Conservation (phyloP, 1,284 basidiomycete species). For the Phellinidium pouzarii region DNA sequence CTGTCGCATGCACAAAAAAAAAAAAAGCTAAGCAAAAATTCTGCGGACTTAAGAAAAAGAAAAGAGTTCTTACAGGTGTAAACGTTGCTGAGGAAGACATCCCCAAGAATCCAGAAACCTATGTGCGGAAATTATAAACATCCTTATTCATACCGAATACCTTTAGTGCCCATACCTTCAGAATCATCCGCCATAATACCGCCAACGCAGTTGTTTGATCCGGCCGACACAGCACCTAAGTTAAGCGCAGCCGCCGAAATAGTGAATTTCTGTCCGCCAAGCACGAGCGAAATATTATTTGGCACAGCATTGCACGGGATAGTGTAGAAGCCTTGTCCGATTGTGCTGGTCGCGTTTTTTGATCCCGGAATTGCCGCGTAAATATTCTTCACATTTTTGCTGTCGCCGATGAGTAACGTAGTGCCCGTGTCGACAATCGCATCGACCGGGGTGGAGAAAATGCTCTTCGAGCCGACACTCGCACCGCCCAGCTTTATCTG, state of each 20-base stretch:
- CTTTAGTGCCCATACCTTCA: slow-evolving; percentile 5
- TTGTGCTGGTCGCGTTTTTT: slow-evolving; percentile 11
- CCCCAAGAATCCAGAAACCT: slow-evolving; percentile 21
- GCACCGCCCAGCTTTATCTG: slow-evolving; percentile 25
- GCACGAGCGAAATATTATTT: slow-evolving; percentile 13
- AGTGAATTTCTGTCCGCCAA: slow-evolving; percentile 20
- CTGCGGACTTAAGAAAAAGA: background rate
- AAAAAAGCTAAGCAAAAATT: background rate
- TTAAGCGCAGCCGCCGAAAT: slow-evolving; percentile 19
- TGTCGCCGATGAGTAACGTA: slow-evolving; percentile 48
- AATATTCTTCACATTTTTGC: slow-evolving; percentile 35
- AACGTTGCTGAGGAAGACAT: slow-evolving; percentile 23
- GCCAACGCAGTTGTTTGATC: slow-evolving; percentile 21
- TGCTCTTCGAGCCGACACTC: slow-evolving; percentile 20
- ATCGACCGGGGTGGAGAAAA: slow-evolving; percentile 12
- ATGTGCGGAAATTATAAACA: background rate
- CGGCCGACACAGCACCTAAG: slow-evolving; percentile 17
- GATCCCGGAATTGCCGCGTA: slow-evolving; percentile 41
- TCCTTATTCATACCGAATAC: background rate
- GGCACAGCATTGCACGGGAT: slow-evolving; percentile 18
- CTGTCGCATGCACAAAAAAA: slow-evolving; percentile 1
- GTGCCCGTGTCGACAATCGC: slow-evolving; percentile 42
- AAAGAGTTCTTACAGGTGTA: slow-evolving; percentile 20
- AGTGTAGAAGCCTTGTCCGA: slow-evolving; percentile 22
- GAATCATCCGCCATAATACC: slow-evolving; percentile 18